phyloP scores from a whole-genome alignment of 2,329 filamentous ascomycete species.

The Nigrograna mackinnonii region DNA sequence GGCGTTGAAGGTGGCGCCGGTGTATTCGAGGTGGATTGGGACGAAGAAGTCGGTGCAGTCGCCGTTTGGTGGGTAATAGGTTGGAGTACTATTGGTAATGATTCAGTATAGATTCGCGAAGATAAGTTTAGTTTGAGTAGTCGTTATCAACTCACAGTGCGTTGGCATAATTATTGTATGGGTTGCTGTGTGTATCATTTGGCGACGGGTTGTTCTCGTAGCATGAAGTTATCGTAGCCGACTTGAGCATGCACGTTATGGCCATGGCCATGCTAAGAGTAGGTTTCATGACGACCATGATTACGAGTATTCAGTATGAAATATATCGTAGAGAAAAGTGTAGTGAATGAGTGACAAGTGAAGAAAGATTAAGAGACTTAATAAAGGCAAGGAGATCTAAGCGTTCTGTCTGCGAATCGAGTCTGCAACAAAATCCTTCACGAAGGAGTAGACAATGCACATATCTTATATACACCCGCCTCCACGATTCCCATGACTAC shows the following conservation, averaged over 20 bases:
- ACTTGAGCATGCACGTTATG: conserved; percentile 11
- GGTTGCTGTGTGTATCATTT: conserved; percentile 9
- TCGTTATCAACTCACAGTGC: no score
- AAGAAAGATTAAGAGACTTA: no score
- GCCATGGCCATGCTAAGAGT: conserved; percentile 12
- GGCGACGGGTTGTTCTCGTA: conserved; percentile 1
- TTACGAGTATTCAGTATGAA: neutral
- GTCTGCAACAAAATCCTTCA: no score
- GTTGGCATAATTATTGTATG: conserved; percentile 10
- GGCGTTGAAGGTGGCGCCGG: conserved; percentile 3
- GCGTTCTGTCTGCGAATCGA: no score
- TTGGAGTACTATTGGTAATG: conserved; percentile 3
- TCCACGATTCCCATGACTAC: no score
- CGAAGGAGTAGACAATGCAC: no score
- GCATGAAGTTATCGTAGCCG: conserved; percentile 6
- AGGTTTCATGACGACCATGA: conserved; percentile 8
- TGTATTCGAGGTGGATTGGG: conserved; percentile 9
- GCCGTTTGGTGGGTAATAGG: conserved; percentile 11
- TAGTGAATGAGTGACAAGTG: conserved; percentile 1
- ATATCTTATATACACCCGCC: no score
- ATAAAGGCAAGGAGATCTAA: neutral
- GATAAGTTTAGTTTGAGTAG: no score
- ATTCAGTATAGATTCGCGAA: no score
- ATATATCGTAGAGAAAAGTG: neutral
- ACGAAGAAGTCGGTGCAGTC: conserved; percentile 10